Evolutionary conservation across 352 stramenopile genomes (phyloP).

Genomic region (Phytopythium helicoides): DNA sequence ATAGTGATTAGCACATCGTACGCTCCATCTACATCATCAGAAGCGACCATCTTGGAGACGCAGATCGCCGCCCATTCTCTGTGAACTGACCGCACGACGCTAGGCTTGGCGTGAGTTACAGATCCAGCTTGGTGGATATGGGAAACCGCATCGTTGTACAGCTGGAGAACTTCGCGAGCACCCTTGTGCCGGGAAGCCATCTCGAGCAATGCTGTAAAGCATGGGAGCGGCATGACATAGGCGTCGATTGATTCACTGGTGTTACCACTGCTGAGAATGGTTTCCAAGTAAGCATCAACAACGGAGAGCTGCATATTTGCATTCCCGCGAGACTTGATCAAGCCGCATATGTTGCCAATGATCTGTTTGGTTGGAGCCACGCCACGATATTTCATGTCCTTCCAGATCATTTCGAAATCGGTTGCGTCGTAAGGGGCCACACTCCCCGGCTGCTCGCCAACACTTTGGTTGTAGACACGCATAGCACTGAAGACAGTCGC

Average conservation of each 20-base stretch:
- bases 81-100: background rate
- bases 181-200: conserved; percentile 22
- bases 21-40: conserved; percentile 1
- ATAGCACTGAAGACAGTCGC: conserved; percentile 39
- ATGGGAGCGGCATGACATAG: conserved; percentile 33
- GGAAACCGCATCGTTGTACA: conserved; percentile 38
- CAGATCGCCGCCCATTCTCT: conserved; percentile 1
- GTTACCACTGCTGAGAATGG: background rate
- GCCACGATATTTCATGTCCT: conserved; percentile 34
- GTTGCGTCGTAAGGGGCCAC: conserved; percentile 16
- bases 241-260: conserved; percentile 20
- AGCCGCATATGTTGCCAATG: conserved; percentile 26
- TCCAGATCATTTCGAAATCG: conserved; percentile 40
- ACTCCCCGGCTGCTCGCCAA: background rate
- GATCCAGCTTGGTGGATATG: background rate
- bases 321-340: background rate
- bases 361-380: conserved; percentile 32
- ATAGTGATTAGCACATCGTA: background rate
- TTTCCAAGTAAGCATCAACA: conserved; percentile 20
- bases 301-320: conserved; percentile 6
- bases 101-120: background rate
- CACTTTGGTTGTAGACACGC: conserved; percentile 19
- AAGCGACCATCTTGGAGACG: conserved; percentile 10
- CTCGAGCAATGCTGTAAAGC: conserved; percentile 41
- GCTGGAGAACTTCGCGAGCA: conserved; percentile 28